These are phyloP conservation scores for Trichoderma harzianum DNA, from an alignment of 2,329 filamentous ascomycete genomes.

Conservation along the genomic window DNA sequence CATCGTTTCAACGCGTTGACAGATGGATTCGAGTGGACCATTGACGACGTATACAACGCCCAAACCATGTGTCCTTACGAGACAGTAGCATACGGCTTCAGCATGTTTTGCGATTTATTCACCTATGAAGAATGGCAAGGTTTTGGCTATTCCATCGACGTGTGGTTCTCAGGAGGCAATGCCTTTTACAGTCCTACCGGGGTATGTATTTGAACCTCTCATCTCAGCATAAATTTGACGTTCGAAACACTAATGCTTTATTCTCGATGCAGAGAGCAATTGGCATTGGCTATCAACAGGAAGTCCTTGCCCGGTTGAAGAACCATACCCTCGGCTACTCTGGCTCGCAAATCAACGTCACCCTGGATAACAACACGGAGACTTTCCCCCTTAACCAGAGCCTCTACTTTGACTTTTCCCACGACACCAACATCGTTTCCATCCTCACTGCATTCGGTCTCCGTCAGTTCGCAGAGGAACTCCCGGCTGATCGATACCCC, in stretches of 20 bases:
- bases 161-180: conserved; percentile 59
- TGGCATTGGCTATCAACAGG: conserved; percentile 71
- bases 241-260: neutral
- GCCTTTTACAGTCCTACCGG: conserved; percentile 64
- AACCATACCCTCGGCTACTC: conserved; percentile 62
- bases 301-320: conserved; percentile 66
- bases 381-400: conserved; percentile 73
- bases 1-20: conserved; percentile 55
- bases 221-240: neutral
- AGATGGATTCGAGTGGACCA: conserved; percentile 59
- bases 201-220: conserved; percentile 32
- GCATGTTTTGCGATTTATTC: conserved; percentile 70
- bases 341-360: conserved; percentile 63
- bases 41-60: conserved; percentile 61
- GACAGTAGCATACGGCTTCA: conserved; percentile 72
- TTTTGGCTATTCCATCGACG: conserved; percentile 69
- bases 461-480: conserved; percentile 60
- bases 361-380: conserved; percentile 61
- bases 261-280: conserved; percentile 52
- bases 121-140: conserved; percentile 71
- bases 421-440: conserved; percentile 70
- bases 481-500: conserved; percentile 55
- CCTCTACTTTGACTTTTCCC: conserved; percentile 74
- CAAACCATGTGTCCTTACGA: conserved; percentile 76
- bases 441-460: conserved; percentile 71